These are phyloP conservation scores for Neurospora intermedia DNA, from an alignment of 495 filamentous ascomycete genomes.

Conservation along the genomic window DNA sequence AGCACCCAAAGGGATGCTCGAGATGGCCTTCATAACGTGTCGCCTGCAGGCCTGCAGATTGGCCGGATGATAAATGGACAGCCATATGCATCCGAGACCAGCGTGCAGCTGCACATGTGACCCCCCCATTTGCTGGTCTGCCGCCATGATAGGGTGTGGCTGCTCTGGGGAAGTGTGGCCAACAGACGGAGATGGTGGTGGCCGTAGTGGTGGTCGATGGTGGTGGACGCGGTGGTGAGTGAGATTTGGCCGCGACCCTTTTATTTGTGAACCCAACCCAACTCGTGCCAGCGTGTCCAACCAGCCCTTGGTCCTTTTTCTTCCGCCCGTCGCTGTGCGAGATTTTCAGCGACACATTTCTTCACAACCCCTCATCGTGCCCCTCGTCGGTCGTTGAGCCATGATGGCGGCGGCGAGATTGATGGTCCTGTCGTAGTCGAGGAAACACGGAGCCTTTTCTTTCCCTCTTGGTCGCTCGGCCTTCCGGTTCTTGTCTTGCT, in stretches of 20 bases:
- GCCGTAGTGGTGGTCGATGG: not conserved
- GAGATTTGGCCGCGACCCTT: not conserved
- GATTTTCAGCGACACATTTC: not conserved
- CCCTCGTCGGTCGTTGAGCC: not conserved
- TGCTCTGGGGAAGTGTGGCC: constrained; percentile 15
- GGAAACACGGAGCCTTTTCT: not conserved
- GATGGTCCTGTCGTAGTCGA: not conserved
- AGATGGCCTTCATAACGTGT: constrained; percentile 14
- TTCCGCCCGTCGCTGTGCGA: not conserved
- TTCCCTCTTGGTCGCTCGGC: constrained; percentile 2
- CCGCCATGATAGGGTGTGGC: constrained; percentile 19
- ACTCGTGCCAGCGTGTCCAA: not conserved
- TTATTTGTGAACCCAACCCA: not conserved
- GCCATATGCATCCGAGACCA: constrained; percentile 16
- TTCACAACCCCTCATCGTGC: not conserved
- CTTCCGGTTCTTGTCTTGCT: constrained; percentile 6
- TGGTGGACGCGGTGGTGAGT: not conserved
- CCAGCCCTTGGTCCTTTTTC: not conserved
- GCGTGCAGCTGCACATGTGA: constrained; percentile 29
- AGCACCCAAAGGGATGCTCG: not conserved
- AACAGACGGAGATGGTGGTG: not conserved
- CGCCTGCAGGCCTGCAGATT: constrained; percentile 13
- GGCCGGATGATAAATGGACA: constrained; percentile 19
- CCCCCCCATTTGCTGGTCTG: constrained; percentile 17
- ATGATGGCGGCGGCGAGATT: not conserved